Evolutionary conservation across 192 early-diverging fungal species (phyloP).

Genomic region (Coemansia sp.): DNA sequence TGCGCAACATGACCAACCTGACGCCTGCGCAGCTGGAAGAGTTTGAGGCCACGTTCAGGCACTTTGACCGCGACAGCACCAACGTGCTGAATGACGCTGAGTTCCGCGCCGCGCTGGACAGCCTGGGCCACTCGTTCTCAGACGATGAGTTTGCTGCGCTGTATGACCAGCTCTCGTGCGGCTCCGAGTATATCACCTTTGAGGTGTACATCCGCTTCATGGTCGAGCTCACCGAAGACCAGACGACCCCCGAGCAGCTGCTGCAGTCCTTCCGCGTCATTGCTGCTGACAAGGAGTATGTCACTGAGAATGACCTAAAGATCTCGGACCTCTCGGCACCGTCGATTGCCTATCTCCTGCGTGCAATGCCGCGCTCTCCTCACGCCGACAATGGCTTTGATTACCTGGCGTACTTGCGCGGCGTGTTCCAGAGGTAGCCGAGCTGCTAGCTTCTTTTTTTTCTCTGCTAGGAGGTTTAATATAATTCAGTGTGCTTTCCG

Average conservation of each 20-base stretch:
- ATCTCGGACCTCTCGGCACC: constrained; percentile 70
- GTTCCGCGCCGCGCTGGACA: constrained; percentile 84
- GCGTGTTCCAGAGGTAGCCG: constrained; percentile 34
- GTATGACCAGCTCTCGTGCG: constrained; percentile 65
- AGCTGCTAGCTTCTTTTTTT: neutral
- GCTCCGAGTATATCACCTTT: constrained; percentile 70
- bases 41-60: constrained; percentile 85
- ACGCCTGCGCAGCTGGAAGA: constrained; percentile 91
- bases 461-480: neutral
- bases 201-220: constrained; percentile 88
- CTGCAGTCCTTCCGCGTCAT: constrained; percentile 82
- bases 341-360: constrained; percentile 74
- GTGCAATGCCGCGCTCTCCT: constrained; percentile 65
- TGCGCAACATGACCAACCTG: constrained; percentile 88
- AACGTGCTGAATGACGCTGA: constrained; percentile 76
- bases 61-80: constrained; percentile 85
- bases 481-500: too few species aligned
- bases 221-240: constrained; percentile 84
- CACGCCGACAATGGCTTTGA: constrained; percentile 68
- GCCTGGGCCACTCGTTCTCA: constrained; percentile 68
- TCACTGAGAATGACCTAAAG: constrained; percentile 82
- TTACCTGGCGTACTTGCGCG: constrained; percentile 67
- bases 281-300: constrained; percentile 80
- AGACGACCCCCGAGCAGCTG: constrained; percentile 83
- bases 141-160: constrained; percentile 71